Percentiles rank a stretch among this genome's conserved stretches.
Conservation (phyloP, 768 basidiomycete genomes). For the Lentinula guzmanii region DNA sequence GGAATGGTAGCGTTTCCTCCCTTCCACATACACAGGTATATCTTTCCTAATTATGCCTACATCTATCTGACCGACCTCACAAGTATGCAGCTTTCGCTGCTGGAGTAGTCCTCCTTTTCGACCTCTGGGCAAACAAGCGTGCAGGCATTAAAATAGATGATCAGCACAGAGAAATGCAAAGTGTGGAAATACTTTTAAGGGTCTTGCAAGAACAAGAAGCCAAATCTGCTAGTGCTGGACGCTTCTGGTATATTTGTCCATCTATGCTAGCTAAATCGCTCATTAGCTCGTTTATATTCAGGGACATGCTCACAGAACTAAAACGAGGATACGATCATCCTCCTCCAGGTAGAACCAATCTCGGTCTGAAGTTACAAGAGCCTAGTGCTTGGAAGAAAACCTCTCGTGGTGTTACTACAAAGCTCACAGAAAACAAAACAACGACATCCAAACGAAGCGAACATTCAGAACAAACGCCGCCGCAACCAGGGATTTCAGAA, state of each 20-base stretch:
- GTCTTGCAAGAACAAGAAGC: slow-evolving; percentile 2
- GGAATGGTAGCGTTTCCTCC: slow-evolving; percentile 13
- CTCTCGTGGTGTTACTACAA: neutral
- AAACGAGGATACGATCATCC: neutral
- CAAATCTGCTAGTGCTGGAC: neutral
- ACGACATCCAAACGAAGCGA: neutral
- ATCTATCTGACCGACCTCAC: neutral
- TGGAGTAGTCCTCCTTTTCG: slow-evolving; percentile 47
- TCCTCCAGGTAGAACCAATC: neutral
- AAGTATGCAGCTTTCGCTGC: slow-evolving; percentile 34
- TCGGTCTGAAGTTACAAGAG: neutral
- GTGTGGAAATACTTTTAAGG: slow-evolving; percentile 44
- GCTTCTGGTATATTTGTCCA: neutral
- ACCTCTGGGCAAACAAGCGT: slow-evolving; percentile 47
- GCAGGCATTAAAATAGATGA: slow-evolving; percentile 30
- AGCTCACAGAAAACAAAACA: neutral
- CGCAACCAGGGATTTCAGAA: neutral
- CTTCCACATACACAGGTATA: slow-evolving; percentile 25
- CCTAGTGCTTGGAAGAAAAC: neutral
- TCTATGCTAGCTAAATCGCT: too few species aligned
- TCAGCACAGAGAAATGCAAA: slow-evolving; percentile 37
- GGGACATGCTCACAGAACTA: slow-evolving; percentile 3
- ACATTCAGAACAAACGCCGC: neutral
- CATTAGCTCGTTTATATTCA: neutral
- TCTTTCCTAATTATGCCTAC: slow-evolving; percentile 16